Conservation (phyloP, 2,329 filamentous ascomycete species). For the Hypoxylon sp. region DNA sequence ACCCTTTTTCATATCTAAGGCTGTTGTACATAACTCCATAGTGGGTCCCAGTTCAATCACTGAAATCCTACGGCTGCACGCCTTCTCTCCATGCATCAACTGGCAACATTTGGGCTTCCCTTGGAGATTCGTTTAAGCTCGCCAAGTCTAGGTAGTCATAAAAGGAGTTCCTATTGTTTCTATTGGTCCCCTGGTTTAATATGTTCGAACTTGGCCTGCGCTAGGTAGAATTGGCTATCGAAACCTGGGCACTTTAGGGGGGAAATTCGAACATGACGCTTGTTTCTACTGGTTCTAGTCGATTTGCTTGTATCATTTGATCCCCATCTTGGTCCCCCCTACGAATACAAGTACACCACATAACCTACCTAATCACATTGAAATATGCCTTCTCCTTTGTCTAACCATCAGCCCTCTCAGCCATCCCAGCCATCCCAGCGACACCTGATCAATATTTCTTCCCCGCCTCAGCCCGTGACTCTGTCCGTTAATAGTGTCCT, state of each 20-base stretch:
- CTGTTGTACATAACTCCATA: conserved; percentile 32
- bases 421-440: conserved; percentile 26
- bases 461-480: conserved; percentile 29
- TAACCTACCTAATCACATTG: conserved; percentile 2
- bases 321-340: not conserved
- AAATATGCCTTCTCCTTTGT: conserved; percentile 50
- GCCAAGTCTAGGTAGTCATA: conserved; percentile 27
- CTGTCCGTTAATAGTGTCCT: conserved; percentile 42
- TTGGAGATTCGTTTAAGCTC: conserved; percentile 16
- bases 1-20: conserved; percentile 20
- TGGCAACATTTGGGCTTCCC: conserved; percentile 12
- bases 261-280: conserved; percentile 30
- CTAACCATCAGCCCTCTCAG: conserved; percentile 35
- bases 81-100: conserved; percentile 18
- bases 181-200: conserved; percentile 24
- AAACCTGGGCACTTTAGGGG: conserved; percentile 21
- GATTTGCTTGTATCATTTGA: conserved; percentile 33
- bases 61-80: conserved; percentile 19
- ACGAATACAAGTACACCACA: not conserved
- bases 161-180: conserved; percentile 3
- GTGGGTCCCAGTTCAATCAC: conserved; percentile 28
- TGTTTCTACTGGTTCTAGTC: conserved; percentile 20
- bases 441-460: conserved; percentile 31
- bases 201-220: conserved; percentile 25
- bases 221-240: conserved; percentile 20